Evolutionary conservation across 139 green algal species (phyloP).

Genomic region (Volvox africanus): DNA sequence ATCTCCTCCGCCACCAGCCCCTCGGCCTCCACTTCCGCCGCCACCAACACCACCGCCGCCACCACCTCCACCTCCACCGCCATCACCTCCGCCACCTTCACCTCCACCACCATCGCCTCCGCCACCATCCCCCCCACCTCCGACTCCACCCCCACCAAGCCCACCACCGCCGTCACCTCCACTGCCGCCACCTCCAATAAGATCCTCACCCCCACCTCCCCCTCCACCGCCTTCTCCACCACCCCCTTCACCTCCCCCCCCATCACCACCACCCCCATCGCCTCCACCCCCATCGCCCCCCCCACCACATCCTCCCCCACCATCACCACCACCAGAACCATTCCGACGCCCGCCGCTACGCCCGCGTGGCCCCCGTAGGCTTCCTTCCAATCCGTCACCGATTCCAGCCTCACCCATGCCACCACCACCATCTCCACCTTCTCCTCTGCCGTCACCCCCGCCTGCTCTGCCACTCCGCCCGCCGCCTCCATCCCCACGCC

Average conservation of each 20-base stretch:
- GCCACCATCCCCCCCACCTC: neutral
- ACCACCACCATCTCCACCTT: neutral
- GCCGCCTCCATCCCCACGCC: neutral
- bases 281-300: neutral
- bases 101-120: neutral
- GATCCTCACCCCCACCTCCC: neutral
- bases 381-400: neutral
- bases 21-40: neutral
- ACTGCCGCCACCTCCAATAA: neutral
- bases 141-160: neutral
- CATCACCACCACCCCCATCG: neutral
- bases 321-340: neutral
- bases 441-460: neutral
- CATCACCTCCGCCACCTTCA: neutral
- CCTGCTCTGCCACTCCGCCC: neutral
- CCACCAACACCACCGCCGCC: neutral
- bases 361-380: neutral
- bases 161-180: neutral
- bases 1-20: neutral
- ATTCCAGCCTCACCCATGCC: neutral
- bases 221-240: neutral
- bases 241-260: neutral
- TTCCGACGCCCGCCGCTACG: neutral
- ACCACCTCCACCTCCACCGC: neutral
- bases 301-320: neutral